Evolutionary conservation across 257 asterid genomes (phyloP), one percentile per base, ranked within the genome.

Genomic region (Capsicum rhomboideum): DNA sequence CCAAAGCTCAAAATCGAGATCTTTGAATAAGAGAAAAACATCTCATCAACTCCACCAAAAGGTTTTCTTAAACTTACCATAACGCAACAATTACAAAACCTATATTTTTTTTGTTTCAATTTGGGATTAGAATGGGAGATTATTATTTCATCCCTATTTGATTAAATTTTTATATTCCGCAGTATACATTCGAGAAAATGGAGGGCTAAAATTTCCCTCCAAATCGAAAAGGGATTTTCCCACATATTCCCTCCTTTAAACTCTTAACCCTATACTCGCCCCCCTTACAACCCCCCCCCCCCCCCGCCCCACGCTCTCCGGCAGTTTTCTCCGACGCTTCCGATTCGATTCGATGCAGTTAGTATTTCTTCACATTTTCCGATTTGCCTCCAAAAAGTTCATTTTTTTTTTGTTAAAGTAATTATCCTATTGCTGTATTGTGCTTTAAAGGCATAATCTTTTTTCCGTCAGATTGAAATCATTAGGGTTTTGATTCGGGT

Each of bases 181-280:
- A 31, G 37, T 31, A 31, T 2, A 4, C 2, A 31, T 2, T 46
- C 7, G 44, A 37, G 44, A n/a, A 16, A 69, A 69, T 8, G 29
- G 53, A 17, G 81, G 86, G 85, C 29, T 61, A 56, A 80, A 55
- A 68, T 88, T 92, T 92, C 96, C 94, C 96, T 92, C 97, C 95
- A 88, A 90, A 88, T 79, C 8, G n/a, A 28, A 16, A 50, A 21
- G 28, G 17, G 26, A 28, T 3, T 49, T 83, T 44, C 37, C 52
- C 77, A 37, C 28, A 86, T n/a, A 85, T 84, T 87, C 89, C 87
- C 90, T 84, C 92, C 91, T 20, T 78, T 75, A 40, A 31, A 21
- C 84, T 84, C 72, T n/a, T 13, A 77, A 63, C 86, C 83, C 79
- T 58, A 71, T 11, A 84, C 79, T 83, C 64, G 64, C 5, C 78